phyloP scores from a whole-genome alignment of 768 basidiomycete genomes.

The Rhodocollybia butyracea region DNA sequence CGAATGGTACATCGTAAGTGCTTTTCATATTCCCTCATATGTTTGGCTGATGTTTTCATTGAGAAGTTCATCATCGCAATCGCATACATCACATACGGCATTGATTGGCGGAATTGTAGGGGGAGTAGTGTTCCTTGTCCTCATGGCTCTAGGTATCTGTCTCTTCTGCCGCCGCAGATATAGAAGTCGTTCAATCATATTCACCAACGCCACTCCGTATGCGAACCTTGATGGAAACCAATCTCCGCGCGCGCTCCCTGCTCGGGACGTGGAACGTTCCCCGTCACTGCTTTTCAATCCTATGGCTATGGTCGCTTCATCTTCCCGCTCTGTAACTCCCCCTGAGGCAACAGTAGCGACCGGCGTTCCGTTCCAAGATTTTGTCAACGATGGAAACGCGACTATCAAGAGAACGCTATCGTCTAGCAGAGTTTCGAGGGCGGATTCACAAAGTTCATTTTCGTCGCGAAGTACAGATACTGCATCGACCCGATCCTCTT shows the following conservation, averaged over 20 bases:
- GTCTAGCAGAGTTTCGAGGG: background rate
- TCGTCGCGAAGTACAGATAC: background rate
- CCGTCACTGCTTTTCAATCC: constrained; percentile 1
- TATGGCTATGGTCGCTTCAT: constrained; percentile 1
- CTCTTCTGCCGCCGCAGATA: background rate
- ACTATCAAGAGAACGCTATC: background rate
- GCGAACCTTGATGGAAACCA: constrained; percentile 1
- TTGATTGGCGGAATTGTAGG: background rate
- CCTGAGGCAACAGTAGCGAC: background rate
- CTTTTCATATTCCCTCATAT: no score
- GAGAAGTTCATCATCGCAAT: background rate
- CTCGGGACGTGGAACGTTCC: background rate
- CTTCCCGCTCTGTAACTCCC: background rate
- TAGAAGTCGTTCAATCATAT: background rate
- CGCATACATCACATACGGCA: no score
- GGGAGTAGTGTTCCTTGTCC: background rate
- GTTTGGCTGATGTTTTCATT: no score
- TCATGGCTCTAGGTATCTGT: background rate
- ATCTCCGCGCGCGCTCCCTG: background rate
- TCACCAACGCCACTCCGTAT: background rate
- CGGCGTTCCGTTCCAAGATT: background rate
- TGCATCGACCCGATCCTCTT: background rate
- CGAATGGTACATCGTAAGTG: background rate
- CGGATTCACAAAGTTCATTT: background rate
- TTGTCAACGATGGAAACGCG: background rate